A percentile compares a stretch with the other conserved stretches of the same genome.
These are phyloP conservation scores for Gnaphalium uliginosum DNA, from an alignment of 129 eudicot genomes.

Conservation along the genomic window DNA sequence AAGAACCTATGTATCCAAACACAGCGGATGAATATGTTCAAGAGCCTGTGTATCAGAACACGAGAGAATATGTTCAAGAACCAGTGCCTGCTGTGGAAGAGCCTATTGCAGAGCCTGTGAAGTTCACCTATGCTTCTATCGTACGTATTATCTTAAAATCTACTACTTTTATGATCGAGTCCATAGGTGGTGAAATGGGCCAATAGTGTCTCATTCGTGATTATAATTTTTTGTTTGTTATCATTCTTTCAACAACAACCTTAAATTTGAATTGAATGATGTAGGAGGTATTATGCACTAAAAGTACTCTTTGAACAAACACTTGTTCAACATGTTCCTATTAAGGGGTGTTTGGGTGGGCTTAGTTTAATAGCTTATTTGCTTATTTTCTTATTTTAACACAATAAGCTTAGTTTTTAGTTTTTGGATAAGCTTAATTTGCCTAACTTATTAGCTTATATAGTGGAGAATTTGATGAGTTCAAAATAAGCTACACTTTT, in stretches of 20 bases:
- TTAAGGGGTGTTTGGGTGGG: too few species aligned
- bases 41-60: slow-evolving; percentile 11
- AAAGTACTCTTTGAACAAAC: background rate
- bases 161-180: background rate
- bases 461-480: too few species aligned
- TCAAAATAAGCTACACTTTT: too few species aligned
- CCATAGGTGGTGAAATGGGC: background rate
- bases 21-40: slow-evolving; percentile 32
- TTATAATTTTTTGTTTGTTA: background rate
- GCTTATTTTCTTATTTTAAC: too few species aligned
- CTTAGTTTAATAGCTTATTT: too few species aligned
- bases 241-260: too few species aligned
- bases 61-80: slow-evolving; percentile 15
- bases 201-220: background rate
- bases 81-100: slow-evolving; percentile 59
- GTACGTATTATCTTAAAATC: slow-evolving; percentile 40
- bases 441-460: too few species aligned
- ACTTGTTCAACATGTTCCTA: background rate
- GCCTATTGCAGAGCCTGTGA: slow-evolving; percentile 49
- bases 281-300: background rate
- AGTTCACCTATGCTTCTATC: slow-evolving; percentile 83
- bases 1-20: slow-evolving; percentile 32
- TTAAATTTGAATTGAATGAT: background rate
- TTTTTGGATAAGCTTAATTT: too few species aligned
- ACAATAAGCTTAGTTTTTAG: too few species aligned